These are phyloP conservation scores for Diplogelasinospora grovesii DNA, from an alignment of 495 filamentous ascomycete species.

Conservation along the genomic window DNA sequence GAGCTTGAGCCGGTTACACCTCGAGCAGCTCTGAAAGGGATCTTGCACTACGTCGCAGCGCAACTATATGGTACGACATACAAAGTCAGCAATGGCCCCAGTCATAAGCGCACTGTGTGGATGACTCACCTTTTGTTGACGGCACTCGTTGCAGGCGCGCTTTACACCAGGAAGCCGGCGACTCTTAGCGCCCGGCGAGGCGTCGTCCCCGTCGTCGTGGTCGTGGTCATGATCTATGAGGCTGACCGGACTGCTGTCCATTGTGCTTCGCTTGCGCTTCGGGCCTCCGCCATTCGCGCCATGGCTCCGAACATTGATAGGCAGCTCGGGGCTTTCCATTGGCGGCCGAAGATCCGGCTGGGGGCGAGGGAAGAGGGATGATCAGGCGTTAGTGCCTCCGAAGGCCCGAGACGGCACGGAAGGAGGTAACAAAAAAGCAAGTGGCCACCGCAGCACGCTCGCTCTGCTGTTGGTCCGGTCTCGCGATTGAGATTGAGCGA, in stretches of 20 bases:
- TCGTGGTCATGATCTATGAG: constrained; percentile 57
- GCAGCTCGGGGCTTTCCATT: constrained; percentile 30
- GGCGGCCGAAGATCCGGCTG: neutral
- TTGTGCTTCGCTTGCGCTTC: constrained; percentile 43
- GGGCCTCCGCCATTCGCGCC: constrained; percentile 24
- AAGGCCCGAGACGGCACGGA: constrained; percentile 21
- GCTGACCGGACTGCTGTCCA: constrained; percentile 65
- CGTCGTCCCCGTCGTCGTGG: constrained; percentile 56
- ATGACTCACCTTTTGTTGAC: constrained; percentile 75
- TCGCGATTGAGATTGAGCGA: constrained; percentile 26
- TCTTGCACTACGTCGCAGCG: constrained; percentile 88
- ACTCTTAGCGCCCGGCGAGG: constrained; percentile 24
- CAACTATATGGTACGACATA: constrained; percentile 36
- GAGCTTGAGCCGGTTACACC: constrained; percentile 79
- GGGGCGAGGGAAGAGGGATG: neutral
- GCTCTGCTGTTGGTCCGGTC: constrained; percentile 29
- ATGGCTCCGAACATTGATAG: constrained; percentile 36
- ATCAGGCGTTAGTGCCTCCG: constrained; percentile 12
- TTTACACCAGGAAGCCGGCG: constrained; percentile 59
- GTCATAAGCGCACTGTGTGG: no score
- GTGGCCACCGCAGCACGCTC: constrained; percentile 19
- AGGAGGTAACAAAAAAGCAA: constrained; percentile 20
- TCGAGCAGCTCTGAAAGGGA: constrained; percentile 70
- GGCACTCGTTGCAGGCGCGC: constrained; percentile 89
- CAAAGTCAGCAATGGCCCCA: constrained; percentile 6